Evolutionary conservation across 306 rosid species (phyloP).

Genomic region (Trichosanthes truncata): DNA sequence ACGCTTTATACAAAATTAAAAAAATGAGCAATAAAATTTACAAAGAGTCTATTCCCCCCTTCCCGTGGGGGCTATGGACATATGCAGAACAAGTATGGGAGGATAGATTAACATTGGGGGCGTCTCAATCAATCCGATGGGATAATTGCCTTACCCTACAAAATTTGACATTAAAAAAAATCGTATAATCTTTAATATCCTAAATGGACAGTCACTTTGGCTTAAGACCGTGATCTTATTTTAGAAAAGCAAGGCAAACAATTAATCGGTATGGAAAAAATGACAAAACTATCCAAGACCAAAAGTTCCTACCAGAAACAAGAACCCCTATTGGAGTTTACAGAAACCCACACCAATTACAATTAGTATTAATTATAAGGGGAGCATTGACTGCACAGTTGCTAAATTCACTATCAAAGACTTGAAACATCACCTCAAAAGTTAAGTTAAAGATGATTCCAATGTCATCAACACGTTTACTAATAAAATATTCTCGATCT

Average conservation of each 20-base stretch:
- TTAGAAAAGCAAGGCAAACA: background rate
- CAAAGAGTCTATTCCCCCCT: too few species aligned
- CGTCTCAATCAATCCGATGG: background rate
- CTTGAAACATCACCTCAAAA: background rate
- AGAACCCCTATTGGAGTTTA: background rate
- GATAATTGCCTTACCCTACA: background rate
- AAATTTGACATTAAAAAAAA: background rate
- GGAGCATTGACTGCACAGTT: background rate
- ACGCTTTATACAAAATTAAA: background rate
- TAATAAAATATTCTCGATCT: background rate
- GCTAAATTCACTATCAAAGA: background rate
- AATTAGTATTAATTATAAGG: background rate
- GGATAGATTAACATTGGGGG: background rate
- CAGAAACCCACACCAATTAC: background rate
- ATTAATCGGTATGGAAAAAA: background rate
- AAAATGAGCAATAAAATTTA: background rate
- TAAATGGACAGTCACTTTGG: background rate
- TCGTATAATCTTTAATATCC: background rate
- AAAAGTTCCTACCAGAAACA: background rate
- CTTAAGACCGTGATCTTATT: background rate
- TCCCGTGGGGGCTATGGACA: too few species aligned
- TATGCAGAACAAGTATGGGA: background rate
- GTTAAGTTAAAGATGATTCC: background rate
- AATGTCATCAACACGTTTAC: background rate
- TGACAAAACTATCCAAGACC: background rate